A percentile compares a stretch with the other conserved stretches of the same genome.
Evolutionary conservation across 441 rosid genomes (phyloP).

Genomic region (Erodium texanum): DNA sequence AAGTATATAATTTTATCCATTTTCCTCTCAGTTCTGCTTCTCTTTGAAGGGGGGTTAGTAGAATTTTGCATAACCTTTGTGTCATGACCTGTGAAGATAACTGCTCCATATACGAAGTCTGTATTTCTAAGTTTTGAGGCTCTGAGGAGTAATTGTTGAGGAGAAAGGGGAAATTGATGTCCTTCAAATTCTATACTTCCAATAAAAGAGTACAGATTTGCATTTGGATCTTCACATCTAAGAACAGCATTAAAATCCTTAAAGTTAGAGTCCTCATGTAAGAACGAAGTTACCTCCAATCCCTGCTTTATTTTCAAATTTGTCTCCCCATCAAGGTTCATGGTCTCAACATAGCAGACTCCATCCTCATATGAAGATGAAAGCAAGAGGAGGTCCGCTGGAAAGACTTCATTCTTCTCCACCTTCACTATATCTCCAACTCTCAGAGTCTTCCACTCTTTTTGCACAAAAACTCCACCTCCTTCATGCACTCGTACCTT

Average conservation of each 20-base stretch:
- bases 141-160: slow-evolving; percentile 63
- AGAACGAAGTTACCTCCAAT: slow-evolving; percentile 43
- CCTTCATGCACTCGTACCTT: slow-evolving; percentile 42
- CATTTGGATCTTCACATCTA: slow-evolving; percentile 71
- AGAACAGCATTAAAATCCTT: slow-evolving; percentile 38
- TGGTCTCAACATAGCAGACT: slow-evolving; percentile 64
- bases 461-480: slow-evolving; percentile 34
- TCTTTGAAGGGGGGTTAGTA: slow-evolving; percentile 59
- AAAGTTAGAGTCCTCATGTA: slow-evolving; percentile 42
- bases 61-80: slow-evolving; percentile 68
- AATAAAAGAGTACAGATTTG: slow-evolving; percentile 52
- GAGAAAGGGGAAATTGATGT: slow-evolving; percentile 42
- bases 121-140: slow-evolving; percentile 66
- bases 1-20: slow-evolving; percentile 59
- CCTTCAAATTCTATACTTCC: slow-evolving; percentile 46
- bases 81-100: slow-evolving; percentile 70
- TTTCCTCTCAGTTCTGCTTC: slow-evolving; percentile 56
- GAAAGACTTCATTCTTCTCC: slow-evolving; percentile 61
- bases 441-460: slow-evolving; percentile 49
- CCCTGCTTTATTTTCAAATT: slow-evolving; percentile 64
- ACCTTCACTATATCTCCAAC: slow-evolving; percentile 67
- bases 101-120: slow-evolving; percentile 56
- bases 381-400: slow-evolving; percentile 56
- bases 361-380: slow-evolving; percentile 60
- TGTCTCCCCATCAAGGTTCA: slow-evolving; percentile 75